These are phyloP conservation scores for Lipomyces oligophaga DNA, from an alignment of 805 yeast species.

Conservation along the genomic window DNA sequence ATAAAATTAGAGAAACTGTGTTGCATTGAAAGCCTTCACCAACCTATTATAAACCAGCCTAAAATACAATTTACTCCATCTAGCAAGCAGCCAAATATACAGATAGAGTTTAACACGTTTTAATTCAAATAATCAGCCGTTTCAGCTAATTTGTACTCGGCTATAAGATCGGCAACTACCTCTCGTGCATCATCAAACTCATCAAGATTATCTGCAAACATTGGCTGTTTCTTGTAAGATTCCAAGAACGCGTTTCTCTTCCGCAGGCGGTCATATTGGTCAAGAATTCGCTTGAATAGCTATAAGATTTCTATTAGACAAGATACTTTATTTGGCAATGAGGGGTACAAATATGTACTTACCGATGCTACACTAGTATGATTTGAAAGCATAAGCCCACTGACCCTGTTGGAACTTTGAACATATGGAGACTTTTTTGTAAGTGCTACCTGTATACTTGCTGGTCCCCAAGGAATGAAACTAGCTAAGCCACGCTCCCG, in stretches of 20 bases:
- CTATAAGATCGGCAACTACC: slow-evolving; percentile 70
- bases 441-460: slow-evolving; percentile 71
- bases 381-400: slow-evolving; percentile 82
- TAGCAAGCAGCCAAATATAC: background rate
- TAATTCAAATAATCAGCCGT: slow-evolving; percentile 39
- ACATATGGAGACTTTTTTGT: slow-evolving; percentile 68
- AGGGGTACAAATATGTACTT: background rate
- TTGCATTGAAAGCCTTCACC: background rate
- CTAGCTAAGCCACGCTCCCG: slow-evolving; percentile 47
- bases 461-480: slow-evolving; percentile 84
- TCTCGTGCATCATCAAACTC: slow-evolving; percentile 81
- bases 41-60: background rate
- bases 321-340: background rate
- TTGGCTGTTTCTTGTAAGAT: slow-evolving; percentile 53
- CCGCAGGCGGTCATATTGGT: slow-evolving; percentile 76
- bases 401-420: slow-evolving; percentile 47
- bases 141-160: slow-evolving; percentile 76
- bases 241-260: slow-evolving; percentile 79
- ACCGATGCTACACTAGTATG: slow-evolving; percentile 64
- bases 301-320: background rate
- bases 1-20: background rate
- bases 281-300: slow-evolving; percentile 61
- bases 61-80: background rate
- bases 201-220: slow-evolving; percentile 41
- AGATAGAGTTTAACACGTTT: background rate